Percentiles rank a stretch among this genome's conserved stretches.
Evolutionary conservation across 1,284 basidiomycete species (phyloP).

Genomic region (Boletus sp.): DNA sequence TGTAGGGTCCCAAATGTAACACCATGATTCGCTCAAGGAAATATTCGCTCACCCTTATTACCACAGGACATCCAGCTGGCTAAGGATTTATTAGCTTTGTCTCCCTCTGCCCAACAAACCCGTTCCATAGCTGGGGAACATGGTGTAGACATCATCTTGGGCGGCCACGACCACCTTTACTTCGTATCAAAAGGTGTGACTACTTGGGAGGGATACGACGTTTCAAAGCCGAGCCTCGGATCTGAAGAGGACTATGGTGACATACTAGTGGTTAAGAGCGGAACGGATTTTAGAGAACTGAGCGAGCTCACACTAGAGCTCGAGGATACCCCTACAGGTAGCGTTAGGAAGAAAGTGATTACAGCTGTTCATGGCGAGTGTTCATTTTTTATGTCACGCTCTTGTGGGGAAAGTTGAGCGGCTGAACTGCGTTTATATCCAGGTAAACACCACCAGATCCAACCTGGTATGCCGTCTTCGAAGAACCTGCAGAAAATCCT

Average conservation of each 20-base stretch:
- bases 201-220: conserved; percentile 71
- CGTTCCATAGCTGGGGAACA: conserved; percentile 54
- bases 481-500: conserved; percentile 60
- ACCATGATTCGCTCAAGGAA: conserved; percentile 14
- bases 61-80: conserved; percentile 59
- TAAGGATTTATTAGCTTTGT: conserved; percentile 61
- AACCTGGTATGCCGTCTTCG: conserved; percentile 61
- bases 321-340: conserved; percentile 56
- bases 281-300: conserved; percentile 88
- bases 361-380: conserved; percentile 56
- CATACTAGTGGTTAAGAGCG: conserved; percentile 78
- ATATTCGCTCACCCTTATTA: conserved; percentile 38
- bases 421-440: neutral
- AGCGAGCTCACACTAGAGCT: conserved; percentile 73
- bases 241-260: conserved; percentile 75
- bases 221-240: conserved; percentile 58
- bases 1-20: conserved; percentile 49
- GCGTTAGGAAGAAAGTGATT: conserved; percentile 68
- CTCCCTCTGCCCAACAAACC: conserved; percentile 51
- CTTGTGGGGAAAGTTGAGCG: neutral
- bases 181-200: conserved; percentile 76
- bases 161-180: conserved; percentile 91
- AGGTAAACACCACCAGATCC: conserved; percentile 67
- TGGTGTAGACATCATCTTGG: conserved; percentile 83
- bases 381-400: neutral